phyloP scores from a whole-genome alignment of 2,329 filamentous ascomycete genomes.

The Dothidotthia symphoricarpi region DNA sequence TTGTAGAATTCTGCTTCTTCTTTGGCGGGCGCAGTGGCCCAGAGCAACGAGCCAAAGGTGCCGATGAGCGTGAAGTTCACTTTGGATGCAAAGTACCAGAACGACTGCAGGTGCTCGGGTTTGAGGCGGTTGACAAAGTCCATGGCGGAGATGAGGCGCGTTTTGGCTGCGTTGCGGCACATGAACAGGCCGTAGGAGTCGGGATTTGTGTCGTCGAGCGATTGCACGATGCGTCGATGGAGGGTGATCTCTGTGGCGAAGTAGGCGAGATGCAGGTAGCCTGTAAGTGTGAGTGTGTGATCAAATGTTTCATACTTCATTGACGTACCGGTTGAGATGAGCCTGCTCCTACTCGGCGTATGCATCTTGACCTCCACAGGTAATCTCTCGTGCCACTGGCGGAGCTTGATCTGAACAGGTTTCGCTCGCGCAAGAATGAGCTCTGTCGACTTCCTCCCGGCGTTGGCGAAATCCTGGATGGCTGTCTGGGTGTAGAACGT shows the following conservation, averaged over 20 bases:
- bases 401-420: constrained; percentile 77
- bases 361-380: constrained; percentile 66
- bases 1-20: constrained; percentile 95
- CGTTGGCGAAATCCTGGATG: constrained; percentile 65
- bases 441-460: constrained; percentile 68
- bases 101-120: constrained; percentile 79
- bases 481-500: constrained; percentile 79
- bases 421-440: constrained; percentile 74
- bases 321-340: constrained; percentile 45
- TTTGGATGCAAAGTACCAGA: constrained; percentile 88
- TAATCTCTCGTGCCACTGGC: constrained; percentile 76
- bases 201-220: constrained; percentile 57
- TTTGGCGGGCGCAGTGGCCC: constrained; percentile 80
- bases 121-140: constrained; percentile 94
- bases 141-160: constrained; percentile 91
- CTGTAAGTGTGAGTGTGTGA: constrained; percentile 19
- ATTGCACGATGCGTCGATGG: constrained; percentile 85
- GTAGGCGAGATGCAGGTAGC: constrained; percentile 83
- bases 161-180: constrained; percentile 90
- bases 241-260: constrained; percentile 93
- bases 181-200: constrained; percentile 88
- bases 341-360: constrained; percentile 41
- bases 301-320: neutral
- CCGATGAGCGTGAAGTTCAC: constrained; percentile 94
- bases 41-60: constrained; percentile 86